Evolutionary conservation across 306 rosid species (phyloP).

Genomic region (Crotalaria pallida): DNA sequence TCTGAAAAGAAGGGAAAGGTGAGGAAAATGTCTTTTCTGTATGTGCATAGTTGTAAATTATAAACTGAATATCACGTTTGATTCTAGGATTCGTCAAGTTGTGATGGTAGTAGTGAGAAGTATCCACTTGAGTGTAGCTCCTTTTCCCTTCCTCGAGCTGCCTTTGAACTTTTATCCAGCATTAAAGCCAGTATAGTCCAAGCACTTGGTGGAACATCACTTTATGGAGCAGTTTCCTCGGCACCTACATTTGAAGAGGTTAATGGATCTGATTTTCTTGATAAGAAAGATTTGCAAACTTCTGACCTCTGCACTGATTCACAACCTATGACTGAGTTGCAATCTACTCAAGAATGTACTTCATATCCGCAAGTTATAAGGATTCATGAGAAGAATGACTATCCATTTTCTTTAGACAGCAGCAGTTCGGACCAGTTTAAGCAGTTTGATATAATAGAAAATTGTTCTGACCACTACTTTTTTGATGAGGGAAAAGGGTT

Average conservation of each 20-base stretch:
- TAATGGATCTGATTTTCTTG: constrained; percentile 33
- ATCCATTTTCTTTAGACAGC: constrained; percentile 26
- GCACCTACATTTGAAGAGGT: constrained; percentile 41
- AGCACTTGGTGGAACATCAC: constrained; percentile 39
- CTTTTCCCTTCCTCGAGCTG: constrained; percentile 65
- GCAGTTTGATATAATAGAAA: constrained; percentile 60
- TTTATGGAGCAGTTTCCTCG: constrained; percentile 40
- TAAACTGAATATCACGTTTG: constrained; percentile 12
- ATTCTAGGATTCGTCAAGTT: constrained; percentile 44
- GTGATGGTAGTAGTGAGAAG: constrained; percentile 28
- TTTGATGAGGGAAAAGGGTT: constrained; percentile 38
- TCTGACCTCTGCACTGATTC: constrained; percentile 38
- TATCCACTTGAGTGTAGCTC: constrained; percentile 47
- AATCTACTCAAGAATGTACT: constrained; percentile 22
- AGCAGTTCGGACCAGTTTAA: constrained; percentile 43
- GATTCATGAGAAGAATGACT: constrained; percentile 29
- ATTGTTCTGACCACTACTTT: constrained; percentile 80
- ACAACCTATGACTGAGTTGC: constrained; percentile 31
- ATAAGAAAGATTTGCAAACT: constrained; percentile 45
- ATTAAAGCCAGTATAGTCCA: constrained; percentile 54
- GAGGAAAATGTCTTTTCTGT: constrained; percentile 12
- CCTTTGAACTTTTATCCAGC: constrained; percentile 65
- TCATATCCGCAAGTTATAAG: constrained; percentile 31
- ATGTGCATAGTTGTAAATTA: neutral
- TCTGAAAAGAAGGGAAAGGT: constrained; percentile 53